Percentiles rank a stretch among this genome's conserved stretches.
These are phyloP conservation scores for Linderniella brevidens DNA, from an alignment of 257 asterid genomes.

Conservation along the genomic window DNA sequence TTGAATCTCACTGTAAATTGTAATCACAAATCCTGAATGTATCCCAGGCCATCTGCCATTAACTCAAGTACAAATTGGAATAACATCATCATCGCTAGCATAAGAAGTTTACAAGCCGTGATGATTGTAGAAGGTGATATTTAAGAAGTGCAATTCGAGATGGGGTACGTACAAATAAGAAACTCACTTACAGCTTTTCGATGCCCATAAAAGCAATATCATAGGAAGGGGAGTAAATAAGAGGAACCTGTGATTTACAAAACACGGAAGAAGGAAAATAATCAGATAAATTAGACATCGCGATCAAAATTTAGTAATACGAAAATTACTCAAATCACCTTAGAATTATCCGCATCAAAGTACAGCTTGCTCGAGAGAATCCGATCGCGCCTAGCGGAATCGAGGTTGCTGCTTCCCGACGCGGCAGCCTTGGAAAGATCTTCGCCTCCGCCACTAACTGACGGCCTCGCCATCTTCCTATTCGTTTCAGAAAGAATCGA, in stretches of 20 bases:
- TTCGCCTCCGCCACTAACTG: slow-evolving; percentile 13
- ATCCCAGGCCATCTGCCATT: no score
- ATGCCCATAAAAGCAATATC: slow-evolving; percentile 75
- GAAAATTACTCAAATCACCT: slow-evolving; percentile 17
- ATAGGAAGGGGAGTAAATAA: slow-evolving; percentile 67
- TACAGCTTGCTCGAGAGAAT: slow-evolving; percentile 69
- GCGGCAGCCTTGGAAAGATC: slow-evolving; percentile 11
- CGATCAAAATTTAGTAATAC: not conserved
- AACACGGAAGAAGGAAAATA: slow-evolving; percentile 8
- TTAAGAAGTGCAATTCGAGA: not conserved
- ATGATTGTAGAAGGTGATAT: not conserved
- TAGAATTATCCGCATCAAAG: slow-evolving; percentile 59
- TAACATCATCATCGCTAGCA: not conserved
- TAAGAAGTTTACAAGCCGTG: not conserved
- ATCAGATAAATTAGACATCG: slow-evolving; percentile 4
- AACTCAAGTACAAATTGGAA: not conserved
- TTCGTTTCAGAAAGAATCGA: no score
- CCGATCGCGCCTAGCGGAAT: slow-evolving; percentile 37
- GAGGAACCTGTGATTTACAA: slow-evolving; percentile 40
- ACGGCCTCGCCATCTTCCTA: slow-evolving; percentile 3
- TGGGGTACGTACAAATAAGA: not conserved
- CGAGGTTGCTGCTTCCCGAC: slow-evolving; percentile 20
- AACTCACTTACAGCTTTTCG: slow-evolving; percentile 58
- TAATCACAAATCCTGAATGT: no score
- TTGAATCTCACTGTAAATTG: not conserved